Conservation (phyloP, 768 basidiomycete species). For the Hemileccinum impolitum region DNA sequence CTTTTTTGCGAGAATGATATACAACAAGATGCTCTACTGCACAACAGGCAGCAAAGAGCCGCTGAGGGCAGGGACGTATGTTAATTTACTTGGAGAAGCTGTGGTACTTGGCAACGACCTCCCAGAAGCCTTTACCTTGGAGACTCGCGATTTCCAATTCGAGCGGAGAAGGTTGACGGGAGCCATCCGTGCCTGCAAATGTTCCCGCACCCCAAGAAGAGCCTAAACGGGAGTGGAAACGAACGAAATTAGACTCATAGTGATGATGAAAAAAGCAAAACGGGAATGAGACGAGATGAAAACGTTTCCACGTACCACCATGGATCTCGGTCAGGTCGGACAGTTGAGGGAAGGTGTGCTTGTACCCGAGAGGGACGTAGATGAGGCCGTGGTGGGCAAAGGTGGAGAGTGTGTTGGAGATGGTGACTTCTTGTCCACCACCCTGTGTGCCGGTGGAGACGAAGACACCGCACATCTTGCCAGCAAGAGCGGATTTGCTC, state of each 20-base stretch:
- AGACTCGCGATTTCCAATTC: constrained; percentile 55
- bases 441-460: constrained; percentile 46
- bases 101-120: constrained; percentile 39
- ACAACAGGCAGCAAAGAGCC: neutral
- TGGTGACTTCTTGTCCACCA: constrained; percentile 45
- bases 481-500: constrained; percentile 38
- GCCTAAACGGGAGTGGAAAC: constrained; percentile 37
- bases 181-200: constrained; percentile 50
- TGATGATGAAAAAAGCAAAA: neutral
- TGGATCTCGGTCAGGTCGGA: constrained; percentile 42
- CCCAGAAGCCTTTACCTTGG: constrained; percentile 58
- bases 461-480: constrained; percentile 47
- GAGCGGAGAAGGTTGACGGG: constrained; percentile 55
- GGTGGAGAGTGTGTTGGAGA: constrained; percentile 39
- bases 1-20: neutral
- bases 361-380: constrained; percentile 54
- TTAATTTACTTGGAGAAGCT: constrained; percentile 14
- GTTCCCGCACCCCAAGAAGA: constrained; percentile 84
- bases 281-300: neutral
- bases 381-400: constrained; percentile 54
- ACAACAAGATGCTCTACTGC: neutral
- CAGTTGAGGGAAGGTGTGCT: constrained; percentile 37
- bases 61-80: too few species aligned
- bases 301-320: constrained; percentile 36
- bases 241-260: neutral